A percentile compares a stretch with the other conserved stretches of the same genome.
Conservation (phyloP, 352 stramenopile genomes). For the Pythium scleroteichum region DNA sequence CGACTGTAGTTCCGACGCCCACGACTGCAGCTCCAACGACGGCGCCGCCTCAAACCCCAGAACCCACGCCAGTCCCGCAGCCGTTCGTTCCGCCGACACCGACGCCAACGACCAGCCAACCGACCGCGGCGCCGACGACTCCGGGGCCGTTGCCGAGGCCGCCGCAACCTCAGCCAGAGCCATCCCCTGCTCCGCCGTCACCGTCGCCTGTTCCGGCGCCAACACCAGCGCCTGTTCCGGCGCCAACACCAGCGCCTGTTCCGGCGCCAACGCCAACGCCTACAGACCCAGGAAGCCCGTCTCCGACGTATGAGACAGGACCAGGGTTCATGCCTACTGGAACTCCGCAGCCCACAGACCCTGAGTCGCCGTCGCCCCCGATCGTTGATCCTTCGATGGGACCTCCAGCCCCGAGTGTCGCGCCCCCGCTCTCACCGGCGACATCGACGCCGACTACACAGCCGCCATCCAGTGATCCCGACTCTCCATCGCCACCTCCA, state of each 20-base stretch:
- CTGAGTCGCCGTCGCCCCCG: conserved; percentile 7
- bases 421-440: neutral
- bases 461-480: neutral
- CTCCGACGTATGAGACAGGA: neutral
- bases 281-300: neutral
- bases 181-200: neutral
- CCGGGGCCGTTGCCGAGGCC: neutral
- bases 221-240: neutral
- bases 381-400: too few species aligned
- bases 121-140: neutral
- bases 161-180: neutral
- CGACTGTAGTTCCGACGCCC: too few species aligned
- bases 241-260: neutral
- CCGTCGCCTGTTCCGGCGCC: neutral
- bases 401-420: neutral
- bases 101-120: neutral
- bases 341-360: neutral
- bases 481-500: neutral
- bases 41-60: neutral
- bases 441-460: neutral
- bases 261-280: neutral
- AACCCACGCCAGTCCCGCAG: neutral
- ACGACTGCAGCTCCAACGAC: neutral
- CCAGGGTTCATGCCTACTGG: neutral
- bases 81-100: neutral